A percentile compares a stretch with the other conserved stretches of the same genome.
These are phyloP conservation scores for Suhomyces terraborum DNA, from an alignment of 1,139 yeast species.

Conservation along the genomic window DNA sequence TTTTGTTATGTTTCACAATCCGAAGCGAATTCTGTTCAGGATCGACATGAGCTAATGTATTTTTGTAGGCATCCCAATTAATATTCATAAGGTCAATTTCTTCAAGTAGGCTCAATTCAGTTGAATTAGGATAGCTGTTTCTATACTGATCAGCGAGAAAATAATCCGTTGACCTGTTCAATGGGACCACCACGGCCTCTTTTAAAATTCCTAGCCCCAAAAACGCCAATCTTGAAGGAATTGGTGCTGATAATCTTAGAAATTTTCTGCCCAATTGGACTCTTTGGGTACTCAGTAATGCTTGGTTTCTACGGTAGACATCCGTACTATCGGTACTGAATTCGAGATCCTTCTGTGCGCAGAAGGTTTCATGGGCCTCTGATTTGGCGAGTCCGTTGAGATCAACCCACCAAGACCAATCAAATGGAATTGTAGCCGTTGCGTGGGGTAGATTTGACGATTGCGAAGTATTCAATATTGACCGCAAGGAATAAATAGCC, in stretches of 20 bases:
- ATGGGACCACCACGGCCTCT: slow-evolving; percentile 12
- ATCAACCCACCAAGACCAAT: slow-evolving; percentile 22
- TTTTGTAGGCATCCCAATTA: background rate
- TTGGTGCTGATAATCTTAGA: slow-evolving; percentile 17
- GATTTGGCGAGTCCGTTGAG: too few relatives aligned
- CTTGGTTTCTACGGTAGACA: too few relatives aligned
- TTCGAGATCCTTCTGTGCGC: too few relatives aligned
- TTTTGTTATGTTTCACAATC: background rate
- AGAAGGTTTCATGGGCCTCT: too few relatives aligned
- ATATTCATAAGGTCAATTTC: background rate
- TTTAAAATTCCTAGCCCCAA: slow-evolving; percentile 18
- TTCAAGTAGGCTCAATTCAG: background rate
- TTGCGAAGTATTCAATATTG: background rate
- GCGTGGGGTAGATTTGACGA: background rate
- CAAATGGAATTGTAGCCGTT: slow-evolving; percentile 18
- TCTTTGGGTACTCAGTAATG: background rate
- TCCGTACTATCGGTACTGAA: too few relatives aligned
- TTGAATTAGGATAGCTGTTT: background rate
- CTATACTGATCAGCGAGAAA: background rate
- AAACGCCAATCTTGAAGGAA: slow-evolving; percentile 20
- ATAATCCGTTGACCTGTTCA: background rate
- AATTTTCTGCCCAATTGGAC: slow-evolving; percentile 16
- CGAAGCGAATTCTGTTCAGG: background rate
- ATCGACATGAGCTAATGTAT: background rate
- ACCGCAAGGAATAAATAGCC: slow-evolving; percentile 14